phyloP scores from a whole-genome alignment of 2,329 filamentous ascomycete species.

The Calonectria pteridis region DNA sequence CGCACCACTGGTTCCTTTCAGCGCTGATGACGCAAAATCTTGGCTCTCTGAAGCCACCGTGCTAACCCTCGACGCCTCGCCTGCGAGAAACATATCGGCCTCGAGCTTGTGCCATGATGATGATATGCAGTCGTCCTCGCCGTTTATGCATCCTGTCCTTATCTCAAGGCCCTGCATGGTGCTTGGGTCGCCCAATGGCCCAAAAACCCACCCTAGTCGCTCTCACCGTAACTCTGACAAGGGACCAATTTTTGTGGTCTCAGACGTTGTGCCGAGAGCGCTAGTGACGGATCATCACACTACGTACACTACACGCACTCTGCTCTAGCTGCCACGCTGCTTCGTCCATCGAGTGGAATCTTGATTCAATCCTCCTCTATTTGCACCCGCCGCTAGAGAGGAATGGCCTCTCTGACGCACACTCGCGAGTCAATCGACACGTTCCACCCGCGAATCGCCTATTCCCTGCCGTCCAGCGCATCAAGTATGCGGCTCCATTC shows the following conservation, averaged over 20 bases:
- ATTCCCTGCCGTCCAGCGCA: not conserved
- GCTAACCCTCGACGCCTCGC: not conserved
- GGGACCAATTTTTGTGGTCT: slow-evolving; percentile 12
- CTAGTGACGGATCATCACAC: slow-evolving; percentile 12
- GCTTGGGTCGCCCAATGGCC: slow-evolving; percentile 6
- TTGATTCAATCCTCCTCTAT: not conserved
- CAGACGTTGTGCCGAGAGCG: slow-evolving; percentile 3
- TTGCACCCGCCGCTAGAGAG: not conserved
- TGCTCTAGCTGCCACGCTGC: not conserved
- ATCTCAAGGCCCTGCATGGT: not conserved
- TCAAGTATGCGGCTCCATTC: not conserved
- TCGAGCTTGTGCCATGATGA: not conserved
- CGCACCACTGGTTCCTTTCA: not conserved
- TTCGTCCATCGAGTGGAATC: not conserved
- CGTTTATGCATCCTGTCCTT: not conserved
- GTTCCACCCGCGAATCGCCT: not conserved
- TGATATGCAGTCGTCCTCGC: not conserved
- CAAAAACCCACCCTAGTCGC: slow-evolving; percentile 7
- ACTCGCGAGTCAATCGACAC: not conserved
- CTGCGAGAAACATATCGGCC: not conserved
- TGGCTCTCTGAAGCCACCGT: not conserved
- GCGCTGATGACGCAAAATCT: slow-evolving; percentile 3
- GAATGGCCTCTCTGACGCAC: not conserved
- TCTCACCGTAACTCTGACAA: slow-evolving; percentile 11
- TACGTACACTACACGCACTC: not conserved